Conservation (phyloP, 306 rosid genomes). For the Hippophae rhamnoides region DNA sequence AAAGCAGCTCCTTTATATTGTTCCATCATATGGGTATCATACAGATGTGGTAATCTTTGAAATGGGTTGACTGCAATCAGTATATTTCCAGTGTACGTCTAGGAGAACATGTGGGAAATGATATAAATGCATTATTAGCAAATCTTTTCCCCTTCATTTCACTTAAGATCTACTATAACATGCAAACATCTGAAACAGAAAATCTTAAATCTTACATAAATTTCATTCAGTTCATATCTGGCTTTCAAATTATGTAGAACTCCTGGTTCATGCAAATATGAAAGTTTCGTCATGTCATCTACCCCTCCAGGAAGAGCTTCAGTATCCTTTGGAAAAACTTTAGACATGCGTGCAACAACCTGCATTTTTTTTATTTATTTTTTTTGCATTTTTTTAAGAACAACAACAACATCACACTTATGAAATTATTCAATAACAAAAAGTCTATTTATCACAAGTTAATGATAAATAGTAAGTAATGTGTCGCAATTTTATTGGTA, state of each 20-base stretch:
- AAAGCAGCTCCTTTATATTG: constrained; percentile 94
- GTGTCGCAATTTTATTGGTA: too few species aligned
- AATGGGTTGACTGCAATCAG: constrained; percentile 96
- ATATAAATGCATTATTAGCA: constrained; percentile 19
- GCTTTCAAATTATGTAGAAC: constrained; percentile 91
- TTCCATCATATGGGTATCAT: constrained; percentile 97
- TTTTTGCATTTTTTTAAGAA: constrained; percentile 6
- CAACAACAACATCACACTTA: constrained; percentile 11
- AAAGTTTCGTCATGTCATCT: constrained; percentile 98
- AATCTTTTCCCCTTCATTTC: constrained; percentile 8
- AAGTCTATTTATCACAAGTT: too few species aligned
- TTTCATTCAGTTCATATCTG: constrained; percentile 98
- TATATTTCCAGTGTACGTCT: constrained; percentile 99
- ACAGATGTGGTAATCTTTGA: constrained; percentile 94
- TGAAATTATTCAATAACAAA: neutral
- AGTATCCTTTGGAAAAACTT: constrained; percentile 88
- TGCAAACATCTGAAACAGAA: constrained; percentile 4
- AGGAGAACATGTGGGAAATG: constrained; percentile 24
- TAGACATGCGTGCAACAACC: constrained; percentile 75
- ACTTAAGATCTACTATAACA: constrained; percentile 18
- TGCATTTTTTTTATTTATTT: constrained; percentile 24
- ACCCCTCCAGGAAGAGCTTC: constrained; percentile 99
- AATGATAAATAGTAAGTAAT: too few species aligned
- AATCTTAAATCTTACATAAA: constrained; percentile 55
- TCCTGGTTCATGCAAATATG: constrained; percentile 99